phyloP scores from a whole-genome alignment of 129 eudicot species.

The Lactuca sativa region DNA sequence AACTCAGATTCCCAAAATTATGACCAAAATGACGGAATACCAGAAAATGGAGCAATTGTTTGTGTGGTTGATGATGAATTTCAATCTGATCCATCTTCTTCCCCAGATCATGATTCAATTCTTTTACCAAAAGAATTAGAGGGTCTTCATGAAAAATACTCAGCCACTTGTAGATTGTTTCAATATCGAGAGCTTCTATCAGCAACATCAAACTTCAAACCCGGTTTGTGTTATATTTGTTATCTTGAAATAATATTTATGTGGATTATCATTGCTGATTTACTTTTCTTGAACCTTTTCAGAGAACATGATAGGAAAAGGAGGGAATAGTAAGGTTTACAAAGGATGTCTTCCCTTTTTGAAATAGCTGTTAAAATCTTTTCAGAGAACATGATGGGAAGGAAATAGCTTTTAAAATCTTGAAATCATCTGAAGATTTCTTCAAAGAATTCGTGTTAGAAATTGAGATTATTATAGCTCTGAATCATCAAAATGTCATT shows the following conservation, averaged over 20 bases:
- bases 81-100: constrained; percentile 30
- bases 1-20: constrained; percentile 35
- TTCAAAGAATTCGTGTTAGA: constrained; percentile 38
- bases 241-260: constrained; percentile 1
- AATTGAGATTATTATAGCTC: constrained; percentile 54
- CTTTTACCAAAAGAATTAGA: constrained; percentile 50
- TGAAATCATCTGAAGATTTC: too few species aligned
- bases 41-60: constrained; percentile 63
- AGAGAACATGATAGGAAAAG: too few species aligned
- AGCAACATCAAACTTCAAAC: constrained; percentile 56
- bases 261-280: too few species aligned
- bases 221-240: constrained; percentile 43
- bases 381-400: too few species aligned
- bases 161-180: constrained; percentile 63
- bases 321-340: too few species aligned
- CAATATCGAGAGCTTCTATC: constrained; percentile 55
- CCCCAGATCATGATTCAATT: constrained; percentile 37
- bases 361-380: too few species aligned
- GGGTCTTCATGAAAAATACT: constrained; percentile 57
- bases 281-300: too few species aligned
- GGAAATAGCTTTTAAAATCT: too few species aligned
- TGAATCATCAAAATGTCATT: too few species aligned
- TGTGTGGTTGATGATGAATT: constrained; percentile 42
- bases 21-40: constrained; percentile 33
- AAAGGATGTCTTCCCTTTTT: too few species aligned